Percentiles rank a stretch among this genome's conserved stretches.
Conservation (phyloP, 305 asterid genomes). For the Andrographis paniculata region DNA sequence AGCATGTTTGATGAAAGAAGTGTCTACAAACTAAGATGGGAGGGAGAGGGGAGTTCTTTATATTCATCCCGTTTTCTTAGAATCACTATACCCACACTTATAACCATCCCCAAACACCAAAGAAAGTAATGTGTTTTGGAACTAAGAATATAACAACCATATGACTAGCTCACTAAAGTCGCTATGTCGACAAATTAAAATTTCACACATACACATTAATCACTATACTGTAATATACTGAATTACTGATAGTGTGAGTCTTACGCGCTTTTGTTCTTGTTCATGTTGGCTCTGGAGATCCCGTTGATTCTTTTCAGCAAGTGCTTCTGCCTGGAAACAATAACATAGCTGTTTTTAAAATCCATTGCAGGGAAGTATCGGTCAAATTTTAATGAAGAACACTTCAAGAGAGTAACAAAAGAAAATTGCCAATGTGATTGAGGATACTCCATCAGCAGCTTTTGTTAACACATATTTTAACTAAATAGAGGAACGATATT, state of each 20-base stretch:
- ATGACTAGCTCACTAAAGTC: too few relatives aligned
- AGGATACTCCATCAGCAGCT: too few relatives aligned
- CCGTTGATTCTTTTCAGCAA: constrained; percentile 83
- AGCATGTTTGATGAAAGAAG: background rate
- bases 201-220: too few relatives aligned
- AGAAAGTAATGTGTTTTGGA: too few relatives aligned
- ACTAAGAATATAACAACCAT: too few relatives aligned
- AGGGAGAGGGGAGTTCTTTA: background rate
- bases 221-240: too few relatives aligned
- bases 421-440: too few relatives aligned
- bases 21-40: background rate
- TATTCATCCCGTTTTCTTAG: background rate
- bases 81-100: background rate
- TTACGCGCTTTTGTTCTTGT: constrained; percentile 84
- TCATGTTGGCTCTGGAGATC: constrained; percentile 67
- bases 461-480: too few relatives aligned
- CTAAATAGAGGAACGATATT: too few relatives aligned
- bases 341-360: constrained; percentile 9
- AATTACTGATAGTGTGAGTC: constrained; percentile 26
- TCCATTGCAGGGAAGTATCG: constrained; percentile 6
- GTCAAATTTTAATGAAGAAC: constrained; percentile 3
- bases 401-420: background rate
- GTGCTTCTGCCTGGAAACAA: constrained; percentile 73
- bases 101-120: background rate
- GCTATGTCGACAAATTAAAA: too few relatives aligned